A percentile compares a stretch with the other conserved stretches of the same genome.
These are phyloP conservation scores for Rhodomyrtus tomentosa DNA, from an alignment of 345 rosid genomes.

Conservation along the genomic window DNA sequence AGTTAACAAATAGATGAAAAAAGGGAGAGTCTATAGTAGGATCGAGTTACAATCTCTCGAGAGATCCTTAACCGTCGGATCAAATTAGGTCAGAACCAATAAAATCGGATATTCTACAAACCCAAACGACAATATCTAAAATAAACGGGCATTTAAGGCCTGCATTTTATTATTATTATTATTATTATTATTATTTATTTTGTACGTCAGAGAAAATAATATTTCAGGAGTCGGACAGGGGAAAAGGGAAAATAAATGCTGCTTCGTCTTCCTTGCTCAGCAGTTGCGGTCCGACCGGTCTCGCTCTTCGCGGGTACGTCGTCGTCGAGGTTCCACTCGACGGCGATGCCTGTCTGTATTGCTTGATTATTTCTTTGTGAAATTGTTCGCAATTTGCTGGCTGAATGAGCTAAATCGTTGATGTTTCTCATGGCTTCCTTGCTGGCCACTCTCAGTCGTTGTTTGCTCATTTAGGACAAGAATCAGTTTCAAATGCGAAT, in stretches of 20 bases:
- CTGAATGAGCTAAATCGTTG: background rate
- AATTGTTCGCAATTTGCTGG: background rate
- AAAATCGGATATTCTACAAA: background rate
- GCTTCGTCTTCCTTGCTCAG: background rate
- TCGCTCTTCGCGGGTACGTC: background rate
- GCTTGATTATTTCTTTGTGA: background rate
- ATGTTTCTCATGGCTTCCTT: background rate
- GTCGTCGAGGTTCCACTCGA: background rate
- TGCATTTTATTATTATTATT: background rate
- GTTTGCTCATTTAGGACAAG: conserved; percentile 5
- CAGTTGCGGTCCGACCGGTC: background rate
- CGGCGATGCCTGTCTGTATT: background rate
- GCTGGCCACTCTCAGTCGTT: background rate
- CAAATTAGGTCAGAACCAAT: background rate
- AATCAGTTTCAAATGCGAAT: background rate
- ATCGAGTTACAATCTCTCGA: background rate
- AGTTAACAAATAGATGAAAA: background rate
- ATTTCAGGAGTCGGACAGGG: background rate
- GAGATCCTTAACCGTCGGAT: background rate
- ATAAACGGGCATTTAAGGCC: background rate
- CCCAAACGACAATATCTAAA: background rate
- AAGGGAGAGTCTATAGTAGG: background rate
- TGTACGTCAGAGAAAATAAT: background rate
- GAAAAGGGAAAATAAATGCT: background rate
- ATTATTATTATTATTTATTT: background rate